These are phyloP conservation scores for Microcos paniculata DNA, from an alignment of 345 rosid genomes.

Conservation along the genomic window DNA sequence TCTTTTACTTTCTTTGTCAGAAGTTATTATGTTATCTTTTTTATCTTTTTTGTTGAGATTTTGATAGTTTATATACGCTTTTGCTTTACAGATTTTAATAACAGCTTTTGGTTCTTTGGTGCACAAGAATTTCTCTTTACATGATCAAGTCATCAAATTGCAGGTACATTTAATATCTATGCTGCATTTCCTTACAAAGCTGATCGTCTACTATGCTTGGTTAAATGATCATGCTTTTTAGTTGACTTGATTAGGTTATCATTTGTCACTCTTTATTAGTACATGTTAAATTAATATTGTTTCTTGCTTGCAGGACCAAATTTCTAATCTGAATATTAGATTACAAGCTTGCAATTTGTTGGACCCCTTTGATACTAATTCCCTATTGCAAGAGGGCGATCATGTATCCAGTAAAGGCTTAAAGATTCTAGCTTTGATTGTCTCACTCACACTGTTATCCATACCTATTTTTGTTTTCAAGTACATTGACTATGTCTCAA, in stretches of 20 bases:
- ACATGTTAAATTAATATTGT: conserved; percentile 8
- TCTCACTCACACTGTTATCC: conserved; percentile 45
- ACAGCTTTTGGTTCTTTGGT: conserved; percentile 48
- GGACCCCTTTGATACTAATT: conserved; percentile 27
- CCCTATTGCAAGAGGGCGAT: conserved; percentile 26
- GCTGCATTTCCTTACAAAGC: neutral
- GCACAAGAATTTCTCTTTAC: conserved; percentile 56
- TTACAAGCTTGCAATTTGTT: conserved; percentile 44
- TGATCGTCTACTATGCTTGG: neutral
- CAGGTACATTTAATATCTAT: conserved; percentile 36
- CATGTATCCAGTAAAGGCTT: conserved; percentile 30
- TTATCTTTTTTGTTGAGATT: neutral
- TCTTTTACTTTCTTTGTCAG: neutral
- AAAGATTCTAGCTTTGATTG: conserved; percentile 48
- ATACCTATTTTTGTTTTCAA: conserved; percentile 46
- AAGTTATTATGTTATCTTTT: neutral
- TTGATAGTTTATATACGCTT: neutral
- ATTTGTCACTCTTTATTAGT: neutral
- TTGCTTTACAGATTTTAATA: conserved; percentile 46
- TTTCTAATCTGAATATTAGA: conserved; percentile 31
- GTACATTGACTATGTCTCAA: conserved; percentile 50
- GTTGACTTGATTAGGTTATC: neutral
- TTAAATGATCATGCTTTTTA: neutral
- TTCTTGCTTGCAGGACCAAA: conserved; percentile 43
- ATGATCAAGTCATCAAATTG: conserved; percentile 43